Base-by-base conservation (phyloP, 225 moss, liverwort and hornwort species). In the Marchantia paleacea region DNA sequence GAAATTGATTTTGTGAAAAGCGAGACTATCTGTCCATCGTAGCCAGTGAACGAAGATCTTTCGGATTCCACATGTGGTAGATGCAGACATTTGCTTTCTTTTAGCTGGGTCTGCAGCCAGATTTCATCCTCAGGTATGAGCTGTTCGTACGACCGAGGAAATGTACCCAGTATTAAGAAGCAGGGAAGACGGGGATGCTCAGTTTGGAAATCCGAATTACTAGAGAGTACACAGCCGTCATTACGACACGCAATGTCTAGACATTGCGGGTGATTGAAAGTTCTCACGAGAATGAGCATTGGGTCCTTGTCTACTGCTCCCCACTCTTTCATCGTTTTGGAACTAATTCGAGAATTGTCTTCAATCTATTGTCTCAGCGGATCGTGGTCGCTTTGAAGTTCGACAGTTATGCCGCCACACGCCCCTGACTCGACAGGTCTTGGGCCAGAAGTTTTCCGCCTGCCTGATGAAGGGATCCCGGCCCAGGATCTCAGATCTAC, bases 371-470 rank as follows among this genome's bases (percentile, higher is more conserved):
- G 48, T 64, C 29, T 10, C 79, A 79, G 78, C 8, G 67, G 69
- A 79, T 79, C 79, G 54, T 29, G 52, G 26, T 55, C 29, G 0
- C 22, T 20, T 20, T 69, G 68, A 61, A 70, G 79, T 30, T 79
- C 54, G 79, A 69, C 73, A 49, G 82, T 77, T 52, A 87, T 87
- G 87, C 84, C 87, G 84, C 87, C 87, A 26, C 87, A 87, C 77
- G 84, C 84, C 30, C 82, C 84, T 55, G 61, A 85, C 15, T 55
- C 84, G 24, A 25, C 55, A 22, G 75, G 57, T 72, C 81, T 72
- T 6, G 84, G 72, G 75, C 7, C 71, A 19, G 68, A 80, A 48
- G 52, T 0, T 19, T 66, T 76, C 12, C 76, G 52, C 49, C 31
- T 70, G 29, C 55, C 76, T 7, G 48, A 52, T 47, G 83, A 79